These are phyloP conservation scores for Aegilops sharonensis DNA, from an alignment of 176 grass and related monocot species.

Conservation along the genomic window DNA sequence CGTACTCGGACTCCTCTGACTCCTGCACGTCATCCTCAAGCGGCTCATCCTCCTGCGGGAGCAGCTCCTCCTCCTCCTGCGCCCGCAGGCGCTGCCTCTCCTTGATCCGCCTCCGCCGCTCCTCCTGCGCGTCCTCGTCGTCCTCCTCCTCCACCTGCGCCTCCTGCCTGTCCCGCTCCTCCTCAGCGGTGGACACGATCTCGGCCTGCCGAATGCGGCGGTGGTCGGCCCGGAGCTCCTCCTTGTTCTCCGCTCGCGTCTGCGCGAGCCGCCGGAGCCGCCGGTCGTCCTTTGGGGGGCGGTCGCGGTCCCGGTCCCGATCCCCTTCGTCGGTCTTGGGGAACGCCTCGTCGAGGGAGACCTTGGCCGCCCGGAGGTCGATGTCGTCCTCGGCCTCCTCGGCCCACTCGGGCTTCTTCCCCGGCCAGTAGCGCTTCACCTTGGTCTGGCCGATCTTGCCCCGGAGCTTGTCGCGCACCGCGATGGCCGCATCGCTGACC, in stretches of 20 bases:
- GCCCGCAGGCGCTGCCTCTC: conserved; percentile 60
- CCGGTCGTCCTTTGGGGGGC: conserved; percentile 61
- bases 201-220: conserved; percentile 81
- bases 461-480: conserved; percentile 79
- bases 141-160: conserved; percentile 77
- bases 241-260: conserved; percentile 63
- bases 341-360: conserved; percentile 77
- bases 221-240: conserved; percentile 85
- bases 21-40: conserved; percentile 61
- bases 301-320: conserved; percentile 31
- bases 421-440: conserved; percentile 89
- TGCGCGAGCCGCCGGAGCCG: conserved; percentile 68
- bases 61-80: conserved; percentile 90
- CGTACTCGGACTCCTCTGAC: conserved; percentile 79
- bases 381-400: conserved; percentile 48
- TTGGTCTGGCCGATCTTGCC: conserved; percentile 97
- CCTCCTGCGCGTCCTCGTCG: conserved; percentile 82
- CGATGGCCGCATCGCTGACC: conserved; percentile 71
- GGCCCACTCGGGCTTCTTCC: conserved; percentile 80
- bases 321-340: conserved; percentile 46
- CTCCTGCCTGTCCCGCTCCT: conserved; percentile 71
- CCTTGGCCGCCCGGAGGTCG: conserved; percentile 35
- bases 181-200: conserved; percentile 66
- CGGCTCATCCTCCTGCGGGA: conserved; percentile 72
- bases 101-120: conserved; percentile 75